Evolutionary conservation across 1,139 yeast genomes (phyloP), one percentile per base, ranked within the genome.

Genomic region (Arxiozyma telluris): DNA sequence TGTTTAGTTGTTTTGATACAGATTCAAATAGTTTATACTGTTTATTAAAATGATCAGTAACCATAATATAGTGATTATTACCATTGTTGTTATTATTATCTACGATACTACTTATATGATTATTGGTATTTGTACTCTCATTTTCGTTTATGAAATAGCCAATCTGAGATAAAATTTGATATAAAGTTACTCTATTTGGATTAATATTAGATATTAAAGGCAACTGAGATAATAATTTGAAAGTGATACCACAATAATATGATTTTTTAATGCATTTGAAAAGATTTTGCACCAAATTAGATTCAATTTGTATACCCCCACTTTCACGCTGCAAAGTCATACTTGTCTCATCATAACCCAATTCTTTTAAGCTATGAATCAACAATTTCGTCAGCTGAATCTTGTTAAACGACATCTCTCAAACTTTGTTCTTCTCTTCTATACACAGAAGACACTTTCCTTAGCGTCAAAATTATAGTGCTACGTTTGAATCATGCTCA

Each of bases 341-440:
- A 0, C 80, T 76, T 1, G 79, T 64, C 12, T 66, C 60, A 8
- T 64, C 56, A 59, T 76, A 78, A 3, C 83, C 84, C 55, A 80
- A 57, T 56, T 79, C 83, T 44, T 68, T 65, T 50, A 80, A 64
- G 1, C 81, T 68, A 58, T 79, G 82, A 39, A 79, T 74, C 42
- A 80, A 61, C 27, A 80, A 66, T 50, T 81, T 71, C 1, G 81
- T 73, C 15, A 79, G 70, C 61, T 80, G 82, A 18, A 62, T 64
- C 47, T 66, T 70, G 58, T 66, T 66, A 45, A 68, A 64, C 44
- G 45, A 25, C 53, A 47, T 41, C 9, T 30, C 8, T 22, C 30
- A 18, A 38, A 20, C 30, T 21, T 25, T 45, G 30, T 38, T 20
- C 22, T 34, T 6, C n/a, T 15, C n/a, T 34, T 34, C 17, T 4